Evolutionary conservation across 2,329 filamentous ascomycete genomes (phyloP).

Genomic region (Chaetomium sp.): DNA sequence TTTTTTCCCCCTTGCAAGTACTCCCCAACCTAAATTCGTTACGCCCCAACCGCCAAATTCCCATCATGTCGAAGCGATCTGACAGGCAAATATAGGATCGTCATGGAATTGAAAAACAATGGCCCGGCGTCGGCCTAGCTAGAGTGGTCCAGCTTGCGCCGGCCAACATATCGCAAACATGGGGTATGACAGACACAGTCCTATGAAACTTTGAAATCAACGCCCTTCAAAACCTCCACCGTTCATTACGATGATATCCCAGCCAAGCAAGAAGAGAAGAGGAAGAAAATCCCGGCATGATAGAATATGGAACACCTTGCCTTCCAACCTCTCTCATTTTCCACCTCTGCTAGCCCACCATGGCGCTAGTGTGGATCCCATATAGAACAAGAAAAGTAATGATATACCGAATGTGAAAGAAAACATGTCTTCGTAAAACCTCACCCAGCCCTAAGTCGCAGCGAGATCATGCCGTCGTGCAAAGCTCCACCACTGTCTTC

Average conservation of each 20-base stretch:
- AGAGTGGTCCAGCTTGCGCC: too few species aligned
- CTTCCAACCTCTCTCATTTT: slow-evolving; percentile 1
- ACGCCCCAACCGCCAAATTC: too few species aligned
- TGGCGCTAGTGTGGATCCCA: slow-evolving; percentile 9
- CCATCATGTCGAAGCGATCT: too few species aligned
- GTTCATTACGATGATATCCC: slow-evolving; percentile 16
- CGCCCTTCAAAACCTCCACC: slow-evolving; percentile 1
- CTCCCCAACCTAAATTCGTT: too few species aligned
- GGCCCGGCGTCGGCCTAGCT: too few species aligned
- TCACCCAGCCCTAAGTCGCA: not conserved
- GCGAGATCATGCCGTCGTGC: slow-evolving; percentile 5
- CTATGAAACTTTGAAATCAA: slow-evolving; percentile 16
- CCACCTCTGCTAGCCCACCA: not conserved
- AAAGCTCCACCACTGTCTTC: not conserved
- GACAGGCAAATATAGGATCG: not conserved
- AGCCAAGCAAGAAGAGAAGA: slow-evolving; percentile 9
- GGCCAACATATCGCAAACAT: not conserved
- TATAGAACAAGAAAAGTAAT: slow-evolving; percentile 10
- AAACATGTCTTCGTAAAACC: slow-evolving; percentile 14
- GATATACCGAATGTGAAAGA: slow-evolving; percentile 13
- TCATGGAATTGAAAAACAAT: not conserved
- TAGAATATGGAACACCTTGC: slow-evolving; percentile 11
- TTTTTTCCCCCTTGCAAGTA: too few species aligned
- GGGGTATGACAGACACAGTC: slow-evolving; percentile 12
- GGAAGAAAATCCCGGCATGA: not conserved